These are phyloP conservation scores for Zymoseptoria tritici DNA, from an alignment of 2,329 filamentous ascomycete species.

Conservation along the genomic window DNA sequence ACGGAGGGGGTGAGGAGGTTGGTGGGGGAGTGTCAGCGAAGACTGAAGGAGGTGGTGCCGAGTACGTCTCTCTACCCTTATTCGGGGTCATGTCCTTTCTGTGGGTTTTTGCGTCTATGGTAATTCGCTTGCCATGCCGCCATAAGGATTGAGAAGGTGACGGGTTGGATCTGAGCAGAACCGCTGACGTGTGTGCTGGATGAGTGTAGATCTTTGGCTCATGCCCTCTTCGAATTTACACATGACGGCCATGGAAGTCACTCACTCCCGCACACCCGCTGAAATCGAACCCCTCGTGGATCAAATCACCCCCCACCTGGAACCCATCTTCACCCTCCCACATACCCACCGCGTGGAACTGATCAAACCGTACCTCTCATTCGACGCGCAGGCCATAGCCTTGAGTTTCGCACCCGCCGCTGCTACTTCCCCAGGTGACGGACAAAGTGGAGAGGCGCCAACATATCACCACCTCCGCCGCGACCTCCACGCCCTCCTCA, in stretches of 20 bases:
- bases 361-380: slow-evolving; percentile 74
- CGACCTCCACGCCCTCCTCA: slow-evolving; percentile 60
- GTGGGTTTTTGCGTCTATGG: too few species aligned
- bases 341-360: slow-evolving; percentile 38
- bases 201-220: slow-evolving; percentile 79
- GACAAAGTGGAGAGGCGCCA: slow-evolving; percentile 52
- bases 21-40: slow-evolving; percentile 60
- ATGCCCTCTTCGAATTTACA: slow-evolving; percentile 76
- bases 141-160: too few species aligned
- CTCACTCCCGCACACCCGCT: slow-evolving; percentile 64
- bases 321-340: slow-evolving; percentile 16
- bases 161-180: too few species aligned
- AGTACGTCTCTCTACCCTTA: too few species aligned
- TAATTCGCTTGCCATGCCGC: too few species aligned
- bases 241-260: slow-evolving; percentile 75
- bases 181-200: too few species aligned
- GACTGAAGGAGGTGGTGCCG: slow-evolving; percentile 42
- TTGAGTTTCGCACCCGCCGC: slow-evolving; percentile 71
- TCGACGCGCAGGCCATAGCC: slow-evolving; percentile 77
- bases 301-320: slow-evolving; percentile 49
- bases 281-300: slow-evolving; percentile 60
- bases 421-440: slow-evolving; percentile 19
- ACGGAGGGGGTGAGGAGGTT: slow-evolving; percentile 63
- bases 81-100: too few species aligned
- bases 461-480: slow-evolving; percentile 86